Evolutionary conservation across 768 basidiomycete species (phyloP).

Genomic region (Panaeolus cyanescens): DNA sequence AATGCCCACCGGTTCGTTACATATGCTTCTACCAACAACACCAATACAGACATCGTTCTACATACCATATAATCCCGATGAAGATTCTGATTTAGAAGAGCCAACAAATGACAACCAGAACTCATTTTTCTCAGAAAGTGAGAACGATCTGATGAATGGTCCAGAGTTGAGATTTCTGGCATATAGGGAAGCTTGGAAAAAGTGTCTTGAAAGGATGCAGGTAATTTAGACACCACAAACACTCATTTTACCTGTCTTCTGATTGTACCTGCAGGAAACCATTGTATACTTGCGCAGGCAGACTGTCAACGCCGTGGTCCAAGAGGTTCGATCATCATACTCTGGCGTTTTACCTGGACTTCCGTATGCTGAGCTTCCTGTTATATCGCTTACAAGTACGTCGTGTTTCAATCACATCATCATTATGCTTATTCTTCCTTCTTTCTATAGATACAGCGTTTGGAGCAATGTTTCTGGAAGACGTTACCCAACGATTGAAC

Average conservation of each 20-base stretch:
- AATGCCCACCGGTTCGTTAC: neutral
- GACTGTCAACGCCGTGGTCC: slow-evolving; percentile 44
- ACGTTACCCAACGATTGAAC: slow-evolving; percentile 40
- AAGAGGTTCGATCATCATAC: slow-evolving; percentile 47
- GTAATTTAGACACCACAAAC: slow-evolving; percentile 32
- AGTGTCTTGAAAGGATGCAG: slow-evolving; percentile 57
- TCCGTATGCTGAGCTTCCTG: slow-evolving; percentile 63
- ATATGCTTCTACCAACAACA: neutral
- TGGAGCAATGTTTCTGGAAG: slow-evolving; percentile 47
- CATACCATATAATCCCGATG: neutral
- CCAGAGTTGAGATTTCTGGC: slow-evolving; percentile 40
- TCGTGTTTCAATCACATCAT: neutral
- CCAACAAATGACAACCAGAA: neutral
- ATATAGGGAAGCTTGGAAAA: slow-evolving; percentile 60
- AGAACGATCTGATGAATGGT: slow-evolving; percentile 6
- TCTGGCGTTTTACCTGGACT: slow-evolving; percentile 48
- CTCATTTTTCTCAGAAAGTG: neutral
- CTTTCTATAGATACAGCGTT: slow-evolving; percentile 47
- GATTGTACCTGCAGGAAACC: slow-evolving; percentile 37
- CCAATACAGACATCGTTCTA: neutral
- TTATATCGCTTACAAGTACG: slow-evolving; percentile 58
- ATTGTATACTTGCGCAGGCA: slow-evolving; percentile 50
- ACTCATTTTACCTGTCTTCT: neutral
- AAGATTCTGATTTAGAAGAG: neutral
- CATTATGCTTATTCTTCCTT: neutral